Conservation (phyloP, 148 eudicot species). For the Silene conica region DNA sequence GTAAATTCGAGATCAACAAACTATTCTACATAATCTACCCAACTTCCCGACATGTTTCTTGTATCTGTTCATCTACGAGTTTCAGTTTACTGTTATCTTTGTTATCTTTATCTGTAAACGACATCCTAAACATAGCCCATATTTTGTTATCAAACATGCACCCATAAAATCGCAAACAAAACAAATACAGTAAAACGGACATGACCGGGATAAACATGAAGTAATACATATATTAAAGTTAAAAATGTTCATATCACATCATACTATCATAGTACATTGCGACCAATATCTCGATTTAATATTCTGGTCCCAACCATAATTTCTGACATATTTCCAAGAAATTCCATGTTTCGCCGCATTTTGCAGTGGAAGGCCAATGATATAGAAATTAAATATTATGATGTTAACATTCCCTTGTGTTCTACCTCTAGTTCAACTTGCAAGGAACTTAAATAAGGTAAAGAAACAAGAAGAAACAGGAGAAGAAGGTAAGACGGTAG, state of each 20-base stretch:
- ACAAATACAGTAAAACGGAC: too few species aligned
- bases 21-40: neutral
- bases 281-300: too few species aligned
- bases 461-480: slow-evolving; percentile 2
- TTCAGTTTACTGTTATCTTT: too few species aligned
- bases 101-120: too few species aligned
- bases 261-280: too few species aligned
- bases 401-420: neutral
- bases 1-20: neutral
- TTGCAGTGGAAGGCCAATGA: neutral
- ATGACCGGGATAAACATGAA: too few species aligned
- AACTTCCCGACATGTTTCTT: neutral
- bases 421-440: slow-evolving; percentile 8
- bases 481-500: slow-evolving; percentile 14
- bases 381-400: neutral
- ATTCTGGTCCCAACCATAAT: neutral
- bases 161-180: too few species aligned
- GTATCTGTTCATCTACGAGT: too few species aligned
- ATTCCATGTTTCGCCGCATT: neutral
- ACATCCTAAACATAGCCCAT: too few species aligned
- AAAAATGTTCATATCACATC: too few species aligned
- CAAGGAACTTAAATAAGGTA: neutral
- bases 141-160: too few species aligned
- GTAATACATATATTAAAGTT: too few species aligned
- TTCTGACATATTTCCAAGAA: slow-evolving; percentile 5